Evolutionary conservation across 345 rosid genomes (phyloP).

Genomic region (Sisymbrium altissimum): DNA sequence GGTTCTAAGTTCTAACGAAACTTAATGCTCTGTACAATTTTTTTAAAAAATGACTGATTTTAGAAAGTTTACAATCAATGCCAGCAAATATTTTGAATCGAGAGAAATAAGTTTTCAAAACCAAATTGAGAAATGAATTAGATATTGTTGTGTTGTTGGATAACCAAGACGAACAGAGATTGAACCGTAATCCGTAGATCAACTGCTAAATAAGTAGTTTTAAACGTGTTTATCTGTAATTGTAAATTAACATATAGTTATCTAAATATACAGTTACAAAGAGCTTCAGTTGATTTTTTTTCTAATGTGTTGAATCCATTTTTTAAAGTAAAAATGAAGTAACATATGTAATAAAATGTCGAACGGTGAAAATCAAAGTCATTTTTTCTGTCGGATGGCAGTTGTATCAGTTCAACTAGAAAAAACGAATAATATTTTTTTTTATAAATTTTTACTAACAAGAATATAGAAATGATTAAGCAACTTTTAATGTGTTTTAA

Average conservation of each 20-base stretch:
- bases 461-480: too few relatives aligned
- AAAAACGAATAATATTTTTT: too few relatives aligned
- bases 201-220: not conserved
- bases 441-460: too few relatives aligned
- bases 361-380: too few relatives aligned
- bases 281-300: too few relatives aligned
- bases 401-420: too few relatives aligned
- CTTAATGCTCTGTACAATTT: not conserved
- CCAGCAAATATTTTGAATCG: not conserved
- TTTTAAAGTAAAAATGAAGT: too few relatives aligned
- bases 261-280: not conserved
- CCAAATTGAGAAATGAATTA: not conserved
- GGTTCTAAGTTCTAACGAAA: slow-evolving; percentile 2
- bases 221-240: not conserved
- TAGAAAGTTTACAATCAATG: slow-evolving; percentile 5
- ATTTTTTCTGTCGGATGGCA: too few relatives aligned
- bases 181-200: not conserved
- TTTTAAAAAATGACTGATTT: not conserved
- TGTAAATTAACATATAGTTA: not conserved
- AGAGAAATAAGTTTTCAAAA: not conserved
- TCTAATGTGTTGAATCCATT: too few relatives aligned
- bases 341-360: too few relatives aligned
- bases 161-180: not conserved
- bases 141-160: not conserved
- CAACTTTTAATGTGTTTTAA: too few relatives aligned